Evolutionary conservation across 2,329 filamentous ascomycete species (phyloP).

Genomic region (Elsinoe fawcettii): DNA sequence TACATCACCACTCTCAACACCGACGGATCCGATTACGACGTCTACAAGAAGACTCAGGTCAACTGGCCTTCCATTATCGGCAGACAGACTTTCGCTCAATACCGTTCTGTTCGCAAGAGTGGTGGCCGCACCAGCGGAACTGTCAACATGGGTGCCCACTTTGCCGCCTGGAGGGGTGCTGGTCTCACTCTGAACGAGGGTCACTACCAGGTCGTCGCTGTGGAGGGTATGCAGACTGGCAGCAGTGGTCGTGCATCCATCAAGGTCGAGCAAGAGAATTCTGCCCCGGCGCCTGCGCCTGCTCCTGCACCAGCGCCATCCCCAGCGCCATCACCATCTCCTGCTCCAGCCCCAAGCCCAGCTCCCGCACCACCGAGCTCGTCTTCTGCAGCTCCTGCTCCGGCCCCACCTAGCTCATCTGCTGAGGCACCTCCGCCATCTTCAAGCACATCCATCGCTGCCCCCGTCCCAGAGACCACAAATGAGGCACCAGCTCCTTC

Average conservation of each 20-base stretch:
- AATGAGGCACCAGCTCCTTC: neutral
- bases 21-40: slow-evolving; percentile 33
- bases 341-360: neutral
- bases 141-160: slow-evolving; percentile 25
- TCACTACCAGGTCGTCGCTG: slow-evolving; percentile 25
- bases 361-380: neutral
- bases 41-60: slow-evolving; percentile 32
- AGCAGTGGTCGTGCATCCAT: slow-evolving; percentile 17
- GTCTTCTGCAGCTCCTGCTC: neutral
- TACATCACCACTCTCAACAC: slow-evolving; percentile 35
- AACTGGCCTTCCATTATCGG: slow-evolving; percentile 36
- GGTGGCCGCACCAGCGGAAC: slow-evolving; percentile 26
- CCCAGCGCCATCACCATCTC: neutral
- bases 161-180: slow-evolving; percentile 22
- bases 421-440: neutral
- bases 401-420: neutral
- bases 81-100: slow-evolving; percentile 37
- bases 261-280: neutral
- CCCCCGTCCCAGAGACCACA: neutral
- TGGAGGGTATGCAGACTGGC: slow-evolving; percentile 20
- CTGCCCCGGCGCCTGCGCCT: neutral
- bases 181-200: slow-evolving; percentile 25
- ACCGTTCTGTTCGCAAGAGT: slow-evolving; percentile 34
- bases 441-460: neutral
- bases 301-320: neutral